phyloP scores from a whole-genome alignment of 805 yeast genomes.

The Cyberlindnera maclurae region DNA sequence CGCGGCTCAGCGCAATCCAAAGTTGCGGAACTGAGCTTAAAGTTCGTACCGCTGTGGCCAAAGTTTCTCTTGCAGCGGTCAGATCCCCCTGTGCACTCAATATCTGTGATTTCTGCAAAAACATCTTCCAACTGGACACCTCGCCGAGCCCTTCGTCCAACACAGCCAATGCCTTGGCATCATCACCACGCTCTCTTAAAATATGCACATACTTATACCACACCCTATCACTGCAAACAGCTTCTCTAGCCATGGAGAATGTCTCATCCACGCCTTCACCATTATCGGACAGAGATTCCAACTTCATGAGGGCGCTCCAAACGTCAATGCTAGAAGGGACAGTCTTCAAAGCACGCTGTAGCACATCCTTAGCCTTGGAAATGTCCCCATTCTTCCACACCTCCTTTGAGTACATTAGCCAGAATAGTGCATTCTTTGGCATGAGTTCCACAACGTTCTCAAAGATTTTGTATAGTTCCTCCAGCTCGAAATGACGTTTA shows the following conservation, averaged over 20 bases:
- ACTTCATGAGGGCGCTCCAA: constrained; percentile 67
- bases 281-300: constrained; percentile 42
- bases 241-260: constrained; percentile 32
- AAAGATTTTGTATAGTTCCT: constrained; percentile 37
- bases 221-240: constrained; percentile 37
- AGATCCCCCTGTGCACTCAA: constrained; percentile 26
- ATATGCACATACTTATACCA: constrained; percentile 58
- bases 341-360: constrained; percentile 38
- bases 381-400: constrained; percentile 46
- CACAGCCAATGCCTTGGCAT: constrained; percentile 32
- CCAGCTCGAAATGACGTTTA: constrained; percentile 22
- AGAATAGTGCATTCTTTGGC: constrained; percentile 43
- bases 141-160: constrained; percentile 38
- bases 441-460: constrained; percentile 45
- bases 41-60: constrained; percentile 40
- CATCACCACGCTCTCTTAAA: constrained; percentile 33
- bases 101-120: constrained; percentile 59
- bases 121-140: constrained; percentile 48
- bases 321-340: constrained; percentile 45
- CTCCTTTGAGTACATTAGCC: constrained; percentile 70
- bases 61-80: constrained; percentile 39
- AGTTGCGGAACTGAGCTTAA: constrained; percentile 38
- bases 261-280: constrained; percentile 29
- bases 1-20: constrained; percentile 47
- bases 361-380: constrained; percentile 44